Evolutionary conservation across 75 land plant genomes (phyloP).

Genomic region (Sequoiadendron giganteum): DNA sequence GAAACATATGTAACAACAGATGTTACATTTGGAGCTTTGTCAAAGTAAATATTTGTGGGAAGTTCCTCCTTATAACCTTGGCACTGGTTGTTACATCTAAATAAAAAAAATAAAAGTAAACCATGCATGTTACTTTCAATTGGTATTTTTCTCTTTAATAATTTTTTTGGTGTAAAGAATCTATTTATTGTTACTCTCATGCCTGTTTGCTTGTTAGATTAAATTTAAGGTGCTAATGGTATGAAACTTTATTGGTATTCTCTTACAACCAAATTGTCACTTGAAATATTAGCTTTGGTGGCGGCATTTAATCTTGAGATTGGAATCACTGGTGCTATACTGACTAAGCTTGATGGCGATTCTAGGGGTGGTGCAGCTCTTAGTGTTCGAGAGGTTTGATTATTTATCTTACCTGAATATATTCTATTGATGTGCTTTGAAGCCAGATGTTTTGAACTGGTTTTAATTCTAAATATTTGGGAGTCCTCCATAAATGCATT

Average conservation of each 20-base stretch:
- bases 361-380: constrained; percentile 99
- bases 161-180: neutral
- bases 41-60: neutral
- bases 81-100: neutral
- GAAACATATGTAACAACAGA: neutral
- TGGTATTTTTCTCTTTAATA: neutral
- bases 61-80: neutral
- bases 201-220: neutral
- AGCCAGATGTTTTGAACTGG: neutral
- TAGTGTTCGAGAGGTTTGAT: constrained; percentile 88
- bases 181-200: neutral
- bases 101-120: neutral
- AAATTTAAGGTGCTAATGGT: neutral
- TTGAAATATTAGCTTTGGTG: constrained; percentile 60
- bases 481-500: neutral
- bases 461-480: neutral
- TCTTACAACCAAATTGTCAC: neutral
- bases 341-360: constrained; percentile 99
- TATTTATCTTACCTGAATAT: constrained; percentile 5
- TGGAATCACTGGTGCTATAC: constrained; percentile 97
- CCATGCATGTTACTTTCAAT: neutral
- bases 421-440: neutral
- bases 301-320: constrained; percentile 95
- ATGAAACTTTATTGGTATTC: neutral
- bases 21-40: neutral